Evolutionary conservation across 2,329 filamentous ascomycete genomes (phyloP), one percentile per base, ranked within the genome.

Genomic region (Fusarium sp.): DNA sequence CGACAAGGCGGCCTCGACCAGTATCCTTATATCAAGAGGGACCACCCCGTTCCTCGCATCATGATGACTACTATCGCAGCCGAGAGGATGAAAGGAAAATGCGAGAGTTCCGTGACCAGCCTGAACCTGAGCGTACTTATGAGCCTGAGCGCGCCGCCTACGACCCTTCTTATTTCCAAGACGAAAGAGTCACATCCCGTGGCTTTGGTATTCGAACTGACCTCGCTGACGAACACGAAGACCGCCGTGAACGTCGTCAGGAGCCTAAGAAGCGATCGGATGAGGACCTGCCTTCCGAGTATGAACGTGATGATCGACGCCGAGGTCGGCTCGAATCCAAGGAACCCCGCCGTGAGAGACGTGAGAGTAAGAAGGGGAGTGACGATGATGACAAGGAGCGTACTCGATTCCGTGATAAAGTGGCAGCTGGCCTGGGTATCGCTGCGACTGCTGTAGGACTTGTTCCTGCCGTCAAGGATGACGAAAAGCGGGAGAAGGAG

Each of bases 21-120:
- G 79, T 86, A 4, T 86, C 85, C 2, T 76, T 87, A 14, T 85
- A 85, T 52, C 84, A 87, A 64, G 86, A 89, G 39, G 74, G 78
- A 1, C 75, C 79, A 17, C 76, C 80, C 8, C 79, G 82, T 9
- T 76, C 79, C 17, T 74, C 76, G 9, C 82, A 83, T 49, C 76
- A 80, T 9, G 83, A 86, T 39, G 82, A 86, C 6, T 80, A 80
- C 54, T 82, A 85, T 66, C 82, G 83, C 24, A 77, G 77, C 23
- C 82, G 81, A 24, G 84, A 86, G 7, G 83, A 86, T 26, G 81
- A 83, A 49, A 77, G 80, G 9, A 62, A 75, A 32, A 80, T 80
- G 65, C 78, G 79, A 55, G 79, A 84, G 30, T 68, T 77, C 7
- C 79, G 80, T 20, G 81, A 83, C 19, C 77, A 76, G 8, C 76